A percentile compares a stretch with the other conserved stretches of the same genome.
These are phyloP conservation scores for Polytrichum commune DNA, from an alignment of 225 moss, liverwort and hornwort species.

Conservation along the genomic window DNA sequence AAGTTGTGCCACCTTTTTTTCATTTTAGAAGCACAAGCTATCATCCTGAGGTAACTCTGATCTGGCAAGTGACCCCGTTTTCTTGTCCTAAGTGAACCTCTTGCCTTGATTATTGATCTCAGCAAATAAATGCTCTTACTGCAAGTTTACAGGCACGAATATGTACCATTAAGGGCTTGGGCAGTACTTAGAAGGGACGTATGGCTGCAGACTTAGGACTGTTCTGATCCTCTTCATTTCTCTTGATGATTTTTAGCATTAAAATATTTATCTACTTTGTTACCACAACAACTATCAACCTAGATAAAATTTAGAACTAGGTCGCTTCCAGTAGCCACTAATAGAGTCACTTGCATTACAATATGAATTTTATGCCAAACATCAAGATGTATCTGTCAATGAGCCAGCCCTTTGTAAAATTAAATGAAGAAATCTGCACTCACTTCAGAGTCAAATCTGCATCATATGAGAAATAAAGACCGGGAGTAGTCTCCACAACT, in stretches of 20 bases:
- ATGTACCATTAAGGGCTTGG: too few species aligned
- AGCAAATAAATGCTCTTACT: not conserved
- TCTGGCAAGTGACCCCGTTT: not conserved
- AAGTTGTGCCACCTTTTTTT: not conserved
- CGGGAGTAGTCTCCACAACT: constrained; percentile 56
- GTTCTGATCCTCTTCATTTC: not conserved
- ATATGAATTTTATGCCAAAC: too few species aligned
- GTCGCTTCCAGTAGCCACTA: not conserved
- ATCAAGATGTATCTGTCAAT: too few species aligned
- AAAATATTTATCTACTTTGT: not conserved
- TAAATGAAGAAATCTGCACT: constrained; percentile 8
- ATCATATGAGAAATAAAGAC: constrained; percentile 73
- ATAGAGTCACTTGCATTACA: too few species aligned
- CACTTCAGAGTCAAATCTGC: constrained; percentile 73
- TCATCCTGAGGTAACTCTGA: not conserved
- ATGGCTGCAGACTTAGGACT: not conserved
- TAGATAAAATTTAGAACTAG: not conserved
- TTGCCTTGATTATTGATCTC: not conserved
- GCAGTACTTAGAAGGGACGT: not conserved
- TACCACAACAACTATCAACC: not conserved
- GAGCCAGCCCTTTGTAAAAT: not conserved
- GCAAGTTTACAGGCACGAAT: not conserved
- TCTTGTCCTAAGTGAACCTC: constrained; percentile 5
- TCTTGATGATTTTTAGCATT: too few species aligned
- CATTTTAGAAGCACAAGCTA: not conserved